Conservation (phyloP, 2,329 filamentous ascomycete genomes). For the Gyromitra esculenta region DNA sequence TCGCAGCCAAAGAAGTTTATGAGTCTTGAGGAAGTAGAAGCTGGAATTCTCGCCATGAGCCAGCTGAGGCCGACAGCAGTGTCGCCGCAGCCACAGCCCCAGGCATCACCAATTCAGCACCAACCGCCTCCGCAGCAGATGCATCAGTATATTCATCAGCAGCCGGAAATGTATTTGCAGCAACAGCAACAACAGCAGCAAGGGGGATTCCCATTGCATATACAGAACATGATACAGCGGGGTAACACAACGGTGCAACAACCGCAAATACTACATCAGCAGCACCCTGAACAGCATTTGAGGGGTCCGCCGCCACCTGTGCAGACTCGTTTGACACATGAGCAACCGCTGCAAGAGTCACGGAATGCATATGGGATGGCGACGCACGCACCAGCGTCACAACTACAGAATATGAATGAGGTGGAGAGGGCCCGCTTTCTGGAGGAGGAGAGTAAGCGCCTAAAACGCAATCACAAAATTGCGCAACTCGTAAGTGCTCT, state of each 20-base stretch:
- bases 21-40: conserved; percentile 97
- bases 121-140: conserved; percentile 58
- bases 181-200: conserved; percentile 57
- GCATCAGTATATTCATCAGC: conserved; percentile 58
- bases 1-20: conserved; percentile 74
- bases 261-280: conserved; percentile 59
- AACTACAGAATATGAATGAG: conserved; percentile 63
- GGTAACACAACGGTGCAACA: conserved; percentile 58
- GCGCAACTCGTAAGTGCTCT: conserved; percentile 54
- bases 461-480: conserved; percentile 98
- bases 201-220: conserved; percentile 59
- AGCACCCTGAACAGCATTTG: conserved; percentile 54
- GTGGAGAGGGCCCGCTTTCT: conserved; percentile 85
- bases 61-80: conserved; percentile 58
- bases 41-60: conserved; percentile 77
- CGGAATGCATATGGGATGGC: conserved; percentile 54
- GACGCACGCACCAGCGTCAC: conserved; percentile 47
- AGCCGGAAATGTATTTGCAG: conserved; percentile 58
- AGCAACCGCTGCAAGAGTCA: conserved; percentile 59
- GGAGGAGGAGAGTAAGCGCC: conserved; percentile 90
- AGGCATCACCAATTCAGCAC: conserved; percentile 59
- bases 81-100: conserved; percentile 58
- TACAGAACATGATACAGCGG: conserved; percentile 57
- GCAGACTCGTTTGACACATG: conserved; percentile 61
- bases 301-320: conserved; percentile 43